These are phyloP conservation scores for Populus trichocarpa DNA, from an alignment of 441 rosid species.

Conservation along the genomic window DNA sequence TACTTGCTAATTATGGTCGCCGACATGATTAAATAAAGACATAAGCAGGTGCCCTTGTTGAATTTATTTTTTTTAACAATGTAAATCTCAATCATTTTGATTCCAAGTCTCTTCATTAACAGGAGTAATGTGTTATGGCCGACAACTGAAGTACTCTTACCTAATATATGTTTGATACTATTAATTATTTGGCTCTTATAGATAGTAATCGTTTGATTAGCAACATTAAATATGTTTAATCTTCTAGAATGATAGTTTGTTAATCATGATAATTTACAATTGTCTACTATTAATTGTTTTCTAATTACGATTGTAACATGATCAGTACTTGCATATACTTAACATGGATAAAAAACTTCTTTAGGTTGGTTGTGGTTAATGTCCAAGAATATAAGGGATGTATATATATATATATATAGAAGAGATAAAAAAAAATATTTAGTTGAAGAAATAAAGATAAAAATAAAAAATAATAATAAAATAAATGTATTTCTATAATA, in stretches of 20 bases:
- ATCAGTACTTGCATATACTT: background rate
- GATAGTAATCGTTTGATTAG: background rate
- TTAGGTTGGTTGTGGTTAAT: background rate
- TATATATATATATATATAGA: no score
- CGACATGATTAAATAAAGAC: slow-evolving; percentile 24
- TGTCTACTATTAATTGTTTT: no score
- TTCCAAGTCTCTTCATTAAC: background rate
- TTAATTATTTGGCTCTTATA: background rate
- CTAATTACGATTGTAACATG: background rate
- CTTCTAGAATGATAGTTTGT: background rate
- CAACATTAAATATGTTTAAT: no score
- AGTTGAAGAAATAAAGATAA: no score
- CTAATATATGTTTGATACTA: background rate
- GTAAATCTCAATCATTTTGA: background rate
- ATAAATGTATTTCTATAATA: no score
- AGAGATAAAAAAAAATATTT: no score
- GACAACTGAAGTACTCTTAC: background rate
- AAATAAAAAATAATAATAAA: no score
- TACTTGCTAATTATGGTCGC: slow-evolving; percentile 25
- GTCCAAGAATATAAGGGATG: background rate
- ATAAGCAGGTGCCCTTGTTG: slow-evolving; percentile 1
- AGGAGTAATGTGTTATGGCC: background rate
- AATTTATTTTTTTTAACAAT: background rate
- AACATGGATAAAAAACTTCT: background rate
- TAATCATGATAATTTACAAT: background rate